Conservation (phyloP, 768 basidiomycete species). For the Lactarius psammicola region DNA sequence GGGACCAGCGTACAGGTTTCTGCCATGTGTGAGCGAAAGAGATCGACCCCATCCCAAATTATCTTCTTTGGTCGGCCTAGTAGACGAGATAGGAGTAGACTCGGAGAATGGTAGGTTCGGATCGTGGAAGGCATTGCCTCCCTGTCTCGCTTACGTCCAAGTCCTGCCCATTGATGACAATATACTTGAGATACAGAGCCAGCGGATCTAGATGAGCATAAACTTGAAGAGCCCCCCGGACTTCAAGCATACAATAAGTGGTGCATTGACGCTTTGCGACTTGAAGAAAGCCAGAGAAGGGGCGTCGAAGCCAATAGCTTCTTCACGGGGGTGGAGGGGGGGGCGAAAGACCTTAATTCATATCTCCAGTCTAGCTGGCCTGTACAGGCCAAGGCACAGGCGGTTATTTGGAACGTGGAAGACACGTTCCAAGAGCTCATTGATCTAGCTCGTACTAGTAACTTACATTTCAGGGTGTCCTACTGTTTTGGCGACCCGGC, state of each 20-base stretch:
- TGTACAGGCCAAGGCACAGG: neutral
- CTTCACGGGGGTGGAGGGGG: no score
- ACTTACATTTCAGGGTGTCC: neutral
- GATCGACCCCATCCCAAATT: neutral
- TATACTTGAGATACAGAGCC: neutral
- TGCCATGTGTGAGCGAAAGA: neutral
- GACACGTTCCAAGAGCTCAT: neutral
- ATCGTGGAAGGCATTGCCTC: no score
- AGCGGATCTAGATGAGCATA: no score
- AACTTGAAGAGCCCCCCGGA: neutral
- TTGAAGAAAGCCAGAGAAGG: neutral
- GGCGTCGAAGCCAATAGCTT: neutral
- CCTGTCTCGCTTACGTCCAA: neutral
- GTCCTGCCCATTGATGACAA: neutral
- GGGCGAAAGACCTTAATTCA: neutral
- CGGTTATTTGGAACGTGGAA: neutral
- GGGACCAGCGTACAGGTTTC: neutral
- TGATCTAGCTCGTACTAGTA: neutral
- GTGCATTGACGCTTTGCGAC: neutral
- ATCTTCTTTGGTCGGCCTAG: neutral
- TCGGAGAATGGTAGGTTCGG: no score
- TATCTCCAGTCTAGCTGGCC: no score
- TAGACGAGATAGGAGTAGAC: neutral
- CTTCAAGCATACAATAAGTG: neutral
- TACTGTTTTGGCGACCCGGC: no score